These are phyloP conservation scores for Penicillium ucsense DNA, from an alignment of 495 filamentous ascomycete species.

Conservation along the genomic window DNA sequence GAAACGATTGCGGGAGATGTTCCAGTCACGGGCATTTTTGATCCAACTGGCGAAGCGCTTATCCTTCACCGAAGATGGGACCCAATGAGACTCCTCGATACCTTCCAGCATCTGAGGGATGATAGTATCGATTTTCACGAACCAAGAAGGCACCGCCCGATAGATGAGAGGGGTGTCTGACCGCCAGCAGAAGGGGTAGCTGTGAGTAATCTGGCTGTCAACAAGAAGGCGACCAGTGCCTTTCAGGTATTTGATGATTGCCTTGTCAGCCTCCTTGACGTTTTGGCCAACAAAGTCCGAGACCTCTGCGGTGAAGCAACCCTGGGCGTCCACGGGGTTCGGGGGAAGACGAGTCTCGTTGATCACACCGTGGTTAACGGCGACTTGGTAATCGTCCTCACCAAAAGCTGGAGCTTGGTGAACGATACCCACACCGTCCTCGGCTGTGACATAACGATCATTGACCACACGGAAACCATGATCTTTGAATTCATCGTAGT, in stretches of 20 bases:
- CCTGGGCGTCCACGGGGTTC: constrained; percentile 79
- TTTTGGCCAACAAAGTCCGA: constrained; percentile 79
- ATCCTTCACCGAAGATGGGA: constrained; percentile 86
- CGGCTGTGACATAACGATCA: constrained; percentile 81
- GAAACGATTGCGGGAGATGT: constrained; percentile 89
- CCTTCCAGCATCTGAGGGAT: constrained; percentile 85
- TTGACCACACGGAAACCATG: constrained; percentile 76
- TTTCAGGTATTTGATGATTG: constrained; percentile 87
- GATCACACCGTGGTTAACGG: constrained; percentile 68
- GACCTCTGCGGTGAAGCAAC: constrained; percentile 72
- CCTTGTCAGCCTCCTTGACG: constrained; percentile 91
- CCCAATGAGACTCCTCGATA: constrained; percentile 90
- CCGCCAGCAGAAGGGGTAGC: constrained; percentile 91
- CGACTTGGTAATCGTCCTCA: constrained; percentile 92
- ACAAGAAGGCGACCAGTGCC: constrained; percentile 70
- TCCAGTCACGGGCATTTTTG: constrained; percentile 91
- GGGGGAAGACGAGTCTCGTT: constrained; percentile 67
- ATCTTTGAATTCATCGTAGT: constrained; percentile 89
- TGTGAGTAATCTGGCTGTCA: constrained; percentile 85
- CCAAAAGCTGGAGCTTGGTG: constrained; percentile 94
- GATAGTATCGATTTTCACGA: constrained; percentile 76
- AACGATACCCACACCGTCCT: constrained; percentile 90
- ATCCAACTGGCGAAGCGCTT: constrained; percentile 83
- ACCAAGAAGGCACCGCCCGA: constrained; percentile 90
- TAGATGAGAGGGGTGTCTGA: constrained; percentile 95